Conservation (phyloP, 2,329 filamentous ascomycete genomes). For the Nigrospora osmanthi region DNA sequence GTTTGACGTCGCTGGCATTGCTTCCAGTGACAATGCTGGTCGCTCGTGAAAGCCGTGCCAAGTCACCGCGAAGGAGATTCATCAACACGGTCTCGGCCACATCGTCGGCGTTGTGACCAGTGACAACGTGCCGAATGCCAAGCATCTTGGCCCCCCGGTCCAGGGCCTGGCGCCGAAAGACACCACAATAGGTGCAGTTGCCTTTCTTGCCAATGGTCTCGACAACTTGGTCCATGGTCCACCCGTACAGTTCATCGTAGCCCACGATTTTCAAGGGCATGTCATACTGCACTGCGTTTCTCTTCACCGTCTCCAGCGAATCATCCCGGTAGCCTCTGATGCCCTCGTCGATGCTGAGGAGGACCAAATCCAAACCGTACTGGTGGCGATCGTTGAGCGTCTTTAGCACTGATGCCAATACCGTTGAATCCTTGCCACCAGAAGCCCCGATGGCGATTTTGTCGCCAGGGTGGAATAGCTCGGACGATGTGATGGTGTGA, state of each 20-base stretch:
- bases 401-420: conserved; percentile 88
- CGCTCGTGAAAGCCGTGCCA: conserved; percentile 78
- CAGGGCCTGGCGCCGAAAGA: conserved; percentile 88
- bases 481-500: conserved; percentile 75
- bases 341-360: conserved; percentile 92
- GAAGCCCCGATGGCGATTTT: conserved; percentile 90
- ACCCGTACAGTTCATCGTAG: conserved; percentile 90
- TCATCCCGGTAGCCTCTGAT: conserved; percentile 97
- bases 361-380: conserved; percentile 77
- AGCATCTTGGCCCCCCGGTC: conserved; percentile 86
- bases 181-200: conserved; percentile 98
- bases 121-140: conserved; percentile 87
- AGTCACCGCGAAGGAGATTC: conserved; percentile 87
- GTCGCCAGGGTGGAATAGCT: conserved; percentile 79
- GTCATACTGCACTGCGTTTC: conserved; percentile 83
- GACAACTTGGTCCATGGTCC: conserved; percentile 99
- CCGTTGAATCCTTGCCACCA: conserved; percentile 95
- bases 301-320: conserved; percentile 90
- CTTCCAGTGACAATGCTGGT: conserved; percentile 83
- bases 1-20: conserved; percentile 77
- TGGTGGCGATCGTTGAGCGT: conserved; percentile 84
- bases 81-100: conserved; percentile 96
- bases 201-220: conserved; percentile 95
- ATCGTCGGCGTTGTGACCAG: conserved; percentile 95
- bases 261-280: conserved; percentile 90